Base-by-base conservation (phyloP, 345 rosid genomes). In the Melaleuca quinquenervia region DNA sequence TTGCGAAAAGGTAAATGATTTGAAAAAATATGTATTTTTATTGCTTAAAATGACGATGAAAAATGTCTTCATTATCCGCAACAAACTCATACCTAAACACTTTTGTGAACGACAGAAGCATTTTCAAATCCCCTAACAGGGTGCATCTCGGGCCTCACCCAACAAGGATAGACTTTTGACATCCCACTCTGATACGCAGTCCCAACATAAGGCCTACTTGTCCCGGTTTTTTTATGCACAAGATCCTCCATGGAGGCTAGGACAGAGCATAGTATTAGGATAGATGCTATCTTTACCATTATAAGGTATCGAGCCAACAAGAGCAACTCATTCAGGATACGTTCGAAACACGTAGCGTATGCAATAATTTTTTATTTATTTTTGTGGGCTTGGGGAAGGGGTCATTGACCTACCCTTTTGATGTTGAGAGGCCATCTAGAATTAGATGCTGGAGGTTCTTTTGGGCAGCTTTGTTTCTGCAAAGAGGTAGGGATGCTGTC, bases 1-100 rank as follows among this genome's bases (percentile, higher is more conserved):
- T n/a, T 0, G 1, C 8, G 0, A 2, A n/a, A n/a, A n/a, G n/a
- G n/a, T 2, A n/a, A 29, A 6, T 11, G 0, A 12, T n/a, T 58
- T 6, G 0, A 0, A 55, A 26, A 56, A 26, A 2, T 5, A 2
- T 5, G 0, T 0, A 11, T 56, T 26, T 26, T 0, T 5, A 24
- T 56, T 0, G 0, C 12, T 56, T 26, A 6, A 26, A 56, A 56
- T 56, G 26, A 24, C 24, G 24, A 56, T 26, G 0, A 56, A n/a
- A n/a, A 58, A 11, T 6, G 2, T 58, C 11, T 58, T 12, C 1
- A 13, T 58, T 11, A n/a, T 58, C 3, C 2, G n/a, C 32, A 13
- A 6, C 1, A n/a, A n/a, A 1, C 5, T 58, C 4, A 41, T 41
- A 41, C 41, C 41, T 41, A 41, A 41, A 41, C 41, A 41, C 3